These are phyloP conservation scores for Calonectria hongkongensis DNA, from an alignment of 2,329 filamentous ascomycete species.

Conservation along the genomic window DNA sequence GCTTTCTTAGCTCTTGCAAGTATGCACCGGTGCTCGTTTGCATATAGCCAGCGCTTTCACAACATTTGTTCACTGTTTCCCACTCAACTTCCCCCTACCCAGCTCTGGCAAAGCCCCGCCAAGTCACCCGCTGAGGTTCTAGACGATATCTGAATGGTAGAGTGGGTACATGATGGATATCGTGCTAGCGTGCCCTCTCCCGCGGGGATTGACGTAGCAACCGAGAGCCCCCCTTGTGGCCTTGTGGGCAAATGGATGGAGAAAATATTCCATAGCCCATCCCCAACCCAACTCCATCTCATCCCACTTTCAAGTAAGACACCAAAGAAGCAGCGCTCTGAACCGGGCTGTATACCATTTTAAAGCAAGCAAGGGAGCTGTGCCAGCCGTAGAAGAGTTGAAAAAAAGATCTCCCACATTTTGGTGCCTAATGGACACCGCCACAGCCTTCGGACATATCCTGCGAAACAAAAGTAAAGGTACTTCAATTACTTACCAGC, in stretches of 20 bases:
- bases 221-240: conserved; percentile 36
- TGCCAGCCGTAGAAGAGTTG: background rate
- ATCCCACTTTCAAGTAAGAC: conserved; percentile 24
- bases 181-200: conserved; percentile 50
- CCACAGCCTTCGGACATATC: conserved; percentile 27
- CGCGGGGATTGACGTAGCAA: conserved; percentile 48
- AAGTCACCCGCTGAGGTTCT: conserved; percentile 29
- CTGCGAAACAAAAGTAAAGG: conserved; percentile 10
- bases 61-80: background rate
- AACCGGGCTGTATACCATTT: background rate
- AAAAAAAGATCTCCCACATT: background rate
- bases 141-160: conserved; percentile 30
- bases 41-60: background rate
- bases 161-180: conserved; percentile 40
- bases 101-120: conserved; percentile 3
- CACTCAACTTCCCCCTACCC: background rate
- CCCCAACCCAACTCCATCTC: conserved; percentile 12
- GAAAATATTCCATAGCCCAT: conserved; percentile 31
- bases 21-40: background rate
- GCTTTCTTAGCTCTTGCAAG: conserved; percentile 1
- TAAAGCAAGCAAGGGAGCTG: background rate
- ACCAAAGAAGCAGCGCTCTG: background rate
- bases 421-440: background rate
- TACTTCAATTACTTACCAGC: conserved; percentile 5
- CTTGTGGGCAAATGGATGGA: conserved; percentile 39